Conservation (phyloP, 1,139 yeast genomes). For the Geotrichum klebahnii region DNA sequence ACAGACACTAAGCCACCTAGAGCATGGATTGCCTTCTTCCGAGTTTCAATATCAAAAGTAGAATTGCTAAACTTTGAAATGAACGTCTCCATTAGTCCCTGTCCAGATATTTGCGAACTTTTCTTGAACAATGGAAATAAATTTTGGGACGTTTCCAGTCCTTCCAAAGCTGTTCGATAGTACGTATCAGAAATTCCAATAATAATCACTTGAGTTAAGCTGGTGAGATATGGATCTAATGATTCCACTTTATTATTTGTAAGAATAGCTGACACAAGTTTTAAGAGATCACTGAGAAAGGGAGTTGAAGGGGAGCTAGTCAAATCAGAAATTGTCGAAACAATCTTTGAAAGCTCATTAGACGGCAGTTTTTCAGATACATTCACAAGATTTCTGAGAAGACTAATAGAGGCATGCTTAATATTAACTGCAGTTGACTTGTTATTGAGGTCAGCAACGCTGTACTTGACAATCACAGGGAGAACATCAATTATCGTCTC, state of each 20-base stretch:
- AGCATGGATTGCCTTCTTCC: slow-evolving; percentile 46
- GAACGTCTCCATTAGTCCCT: slow-evolving; percentile 31
- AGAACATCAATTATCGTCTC: slow-evolving; percentile 23
- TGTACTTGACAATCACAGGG: slow-evolving; percentile 28
- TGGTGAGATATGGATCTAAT: slow-evolving; percentile 29
- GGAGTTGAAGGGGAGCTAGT: slow-evolving; percentile 12
- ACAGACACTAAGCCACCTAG: slow-evolving; percentile 37
- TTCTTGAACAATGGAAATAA: slow-evolving; percentile 16
- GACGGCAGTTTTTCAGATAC: slow-evolving; percentile 24
- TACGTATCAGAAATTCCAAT: slow-evolving; percentile 46
- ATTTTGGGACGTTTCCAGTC: slow-evolving; percentile 41
- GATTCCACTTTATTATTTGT: slow-evolving; percentile 21
- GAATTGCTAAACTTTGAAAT: slow-evolving; percentile 43
- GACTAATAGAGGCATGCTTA: slow-evolving; percentile 25
- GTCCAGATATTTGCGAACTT: slow-evolving; percentile 2
- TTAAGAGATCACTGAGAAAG: slow-evolving; percentile 26
- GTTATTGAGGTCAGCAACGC: slow-evolving; percentile 23
- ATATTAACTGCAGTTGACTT: slow-evolving; percentile 24
- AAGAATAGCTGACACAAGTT: slow-evolving; percentile 26
- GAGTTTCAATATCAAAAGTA: slow-evolving; percentile 49
- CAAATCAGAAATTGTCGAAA: slow-evolving; percentile 20
- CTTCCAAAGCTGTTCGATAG: slow-evolving; percentile 52
- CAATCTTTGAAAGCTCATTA: slow-evolving; percentile 15
- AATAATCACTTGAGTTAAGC: slow-evolving; percentile 42
- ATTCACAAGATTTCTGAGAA: slow-evolving; percentile 23